phyloP scores from a whole-genome alignment of 1,284 basidiomycete genomes.

The Phellinidium pouzarii region DNA sequence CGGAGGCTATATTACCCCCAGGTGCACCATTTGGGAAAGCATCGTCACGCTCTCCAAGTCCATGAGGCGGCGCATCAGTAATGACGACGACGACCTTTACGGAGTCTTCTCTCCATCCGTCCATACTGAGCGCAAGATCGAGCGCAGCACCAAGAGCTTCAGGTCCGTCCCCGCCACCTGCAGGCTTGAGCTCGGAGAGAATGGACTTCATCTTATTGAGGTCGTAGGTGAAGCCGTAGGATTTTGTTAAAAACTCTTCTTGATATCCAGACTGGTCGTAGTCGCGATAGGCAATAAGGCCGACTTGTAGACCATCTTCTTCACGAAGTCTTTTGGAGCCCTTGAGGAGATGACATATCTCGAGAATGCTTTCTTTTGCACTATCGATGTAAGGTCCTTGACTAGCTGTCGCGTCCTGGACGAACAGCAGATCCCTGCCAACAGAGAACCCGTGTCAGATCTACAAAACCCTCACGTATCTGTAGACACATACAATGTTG shows the following conservation, averaged over 20 bases:
- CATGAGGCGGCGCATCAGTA: conserved; percentile 56
- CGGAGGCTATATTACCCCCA: not conserved
- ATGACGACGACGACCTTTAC: conserved; percentile 47
- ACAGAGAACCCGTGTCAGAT: no score
- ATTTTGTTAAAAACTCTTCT: conserved; percentile 1
- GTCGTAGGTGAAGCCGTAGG: conserved; percentile 2
- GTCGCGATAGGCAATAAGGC: conserved; percentile 6
- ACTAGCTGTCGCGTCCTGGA: conserved; percentile 4
- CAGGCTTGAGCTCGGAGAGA: not conserved
- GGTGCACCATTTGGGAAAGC: conserved; percentile 27
- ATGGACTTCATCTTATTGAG: not conserved
- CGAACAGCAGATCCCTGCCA: conserved; percentile 6
- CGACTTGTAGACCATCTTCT: not conserved
- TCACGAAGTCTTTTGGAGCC: not conserved
- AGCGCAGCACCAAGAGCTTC: conserved; percentile 42
- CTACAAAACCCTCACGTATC: no score
- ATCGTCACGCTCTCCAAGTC: conserved; percentile 33
- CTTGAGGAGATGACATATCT: conserved; percentile 3
- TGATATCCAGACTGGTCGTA: no score
- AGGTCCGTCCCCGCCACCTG: no score
- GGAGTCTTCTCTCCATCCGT: conserved; percentile 42
- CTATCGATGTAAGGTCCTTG: conserved; percentile 3
- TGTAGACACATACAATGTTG: no score
- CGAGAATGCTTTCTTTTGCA: conserved; percentile 6
- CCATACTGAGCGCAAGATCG: conserved; percentile 55